Evolutionary conservation across 2,329 filamentous ascomycete genomes (phyloP).

Genomic region (Xylariales sp.): DNA sequence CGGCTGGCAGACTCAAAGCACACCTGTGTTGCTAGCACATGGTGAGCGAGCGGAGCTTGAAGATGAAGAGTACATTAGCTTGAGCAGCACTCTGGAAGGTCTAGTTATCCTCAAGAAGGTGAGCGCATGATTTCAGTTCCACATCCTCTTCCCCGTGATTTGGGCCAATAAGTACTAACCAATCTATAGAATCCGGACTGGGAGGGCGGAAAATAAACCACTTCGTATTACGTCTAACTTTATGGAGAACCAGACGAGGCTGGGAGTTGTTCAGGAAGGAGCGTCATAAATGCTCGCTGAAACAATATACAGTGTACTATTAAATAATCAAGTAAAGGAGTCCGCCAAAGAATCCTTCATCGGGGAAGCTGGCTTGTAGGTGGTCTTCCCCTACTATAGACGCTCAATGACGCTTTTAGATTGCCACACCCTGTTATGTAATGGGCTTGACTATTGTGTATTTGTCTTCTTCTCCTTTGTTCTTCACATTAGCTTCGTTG

Average conservation of each 20-base stretch:
- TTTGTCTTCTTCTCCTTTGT: too few relatives aligned
- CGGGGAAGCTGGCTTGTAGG: conserved; percentile 1
- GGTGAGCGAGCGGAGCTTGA: conserved; percentile 95
- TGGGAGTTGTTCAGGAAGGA: neutral
- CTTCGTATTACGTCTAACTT: neutral
- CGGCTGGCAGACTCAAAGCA: conserved; percentile 98
- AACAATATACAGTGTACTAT: conserved; percentile 6
- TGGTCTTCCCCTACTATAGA: conserved; percentile 4
- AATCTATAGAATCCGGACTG: conserved; percentile 48
- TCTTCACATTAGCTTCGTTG: too few relatives aligned
- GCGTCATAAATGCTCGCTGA: conserved; percentile 1
- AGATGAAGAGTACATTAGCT: conserved; percentile 92
- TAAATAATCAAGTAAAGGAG: conserved; percentile 6
- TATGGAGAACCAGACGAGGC: neutral
- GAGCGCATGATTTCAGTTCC: conserved; percentile 26
- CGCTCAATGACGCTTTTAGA: conserved; percentile 1
- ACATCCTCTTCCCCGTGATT: neutral
- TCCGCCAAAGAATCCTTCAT: neutral
- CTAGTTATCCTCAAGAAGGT: conserved; percentile 97
- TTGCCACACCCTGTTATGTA: neutral
- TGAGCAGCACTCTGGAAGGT: conserved; percentile 89
- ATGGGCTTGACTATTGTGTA: too few relatives aligned
- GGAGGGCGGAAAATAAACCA: conserved; percentile 41
- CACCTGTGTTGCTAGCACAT: conserved; percentile 90
- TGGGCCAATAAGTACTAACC: conserved; percentile 8